A percentile compares a stretch with the other conserved stretches of the same genome.
phyloP scores from a whole-genome alignment of 257 asterid species.

The Oldenlandia corymbosa region DNA sequence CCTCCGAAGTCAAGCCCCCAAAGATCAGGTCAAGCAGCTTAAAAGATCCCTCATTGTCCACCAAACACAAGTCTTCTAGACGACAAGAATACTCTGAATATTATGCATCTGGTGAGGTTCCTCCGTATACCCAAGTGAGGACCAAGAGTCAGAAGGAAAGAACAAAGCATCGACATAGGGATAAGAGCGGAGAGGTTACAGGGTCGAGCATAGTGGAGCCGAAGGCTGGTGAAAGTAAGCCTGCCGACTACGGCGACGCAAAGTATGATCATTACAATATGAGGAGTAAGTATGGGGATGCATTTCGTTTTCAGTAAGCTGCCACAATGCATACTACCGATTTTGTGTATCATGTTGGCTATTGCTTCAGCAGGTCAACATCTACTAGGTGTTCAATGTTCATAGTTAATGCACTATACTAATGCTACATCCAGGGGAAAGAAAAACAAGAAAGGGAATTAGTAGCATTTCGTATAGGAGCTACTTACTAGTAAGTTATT shows the following conservation, averaged over 20 bases:
- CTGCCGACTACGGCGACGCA: slow-evolving; percentile 41
- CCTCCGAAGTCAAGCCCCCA: slow-evolving; percentile 55
- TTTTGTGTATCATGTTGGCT: not conserved
- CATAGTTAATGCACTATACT: not conserved
- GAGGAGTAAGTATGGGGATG: slow-evolving; percentile 60
- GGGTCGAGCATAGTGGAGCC: slow-evolving; percentile 45
- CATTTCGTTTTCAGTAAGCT: slow-evolving; percentile 39
- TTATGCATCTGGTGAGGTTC: slow-evolving; percentile 62
- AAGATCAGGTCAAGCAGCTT: slow-evolving; percentile 50
- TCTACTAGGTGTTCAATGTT: not conserved
- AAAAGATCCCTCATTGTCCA: slow-evolving; percentile 58
- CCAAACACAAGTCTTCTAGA: slow-evolving; percentile 83
- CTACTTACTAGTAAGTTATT: no score
- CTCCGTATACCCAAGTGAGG: slow-evolving; percentile 52
- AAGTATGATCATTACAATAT: slow-evolving; percentile 57
- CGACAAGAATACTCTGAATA: slow-evolving; percentile 76
- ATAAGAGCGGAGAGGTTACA: slow-evolving; percentile 46
- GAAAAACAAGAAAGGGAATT: not conserved
- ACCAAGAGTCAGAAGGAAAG: slow-evolving; percentile 81
- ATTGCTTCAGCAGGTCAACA: not conserved
- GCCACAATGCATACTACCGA: not conserved
- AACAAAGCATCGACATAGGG: slow-evolving; percentile 65
- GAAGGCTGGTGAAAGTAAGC: slow-evolving; percentile 51
- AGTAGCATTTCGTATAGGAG: slow-evolving; percentile 7
- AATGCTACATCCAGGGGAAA: not conserved